Evolutionary conservation across 2,329 filamentous ascomycete species (phyloP).

Genomic region (Aphanocladium album): DNA sequence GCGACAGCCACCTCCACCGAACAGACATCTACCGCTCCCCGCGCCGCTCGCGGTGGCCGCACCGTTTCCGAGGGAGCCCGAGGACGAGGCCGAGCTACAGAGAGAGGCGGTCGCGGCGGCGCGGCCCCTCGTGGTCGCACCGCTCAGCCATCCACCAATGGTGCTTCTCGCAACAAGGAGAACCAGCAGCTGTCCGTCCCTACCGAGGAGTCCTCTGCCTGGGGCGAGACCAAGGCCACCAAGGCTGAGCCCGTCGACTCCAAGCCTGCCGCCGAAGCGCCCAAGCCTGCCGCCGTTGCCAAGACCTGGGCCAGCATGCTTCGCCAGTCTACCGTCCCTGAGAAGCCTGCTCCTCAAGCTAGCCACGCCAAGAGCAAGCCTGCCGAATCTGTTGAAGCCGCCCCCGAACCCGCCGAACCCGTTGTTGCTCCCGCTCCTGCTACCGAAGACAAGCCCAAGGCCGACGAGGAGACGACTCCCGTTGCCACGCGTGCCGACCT

Average conservation of each 20-base stretch:
- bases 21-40: constrained; percentile 41
- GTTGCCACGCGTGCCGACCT: constrained; percentile 31
- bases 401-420: constrained; percentile 25
- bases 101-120: constrained; percentile 52
- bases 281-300: constrained; percentile 29
- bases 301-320: constrained; percentile 77
- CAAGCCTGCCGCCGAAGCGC: constrained; percentile 30
- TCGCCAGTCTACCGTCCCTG: constrained; percentile 49
- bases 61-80: constrained; percentile 57
- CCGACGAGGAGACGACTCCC: constrained; percentile 31
- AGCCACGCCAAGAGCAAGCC: constrained; percentile 45
- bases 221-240: constrained; percentile 37
- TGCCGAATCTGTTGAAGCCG: constrained; percentile 12
- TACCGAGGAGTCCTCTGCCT: constrained; percentile 60
- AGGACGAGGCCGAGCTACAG: constrained; percentile 57
- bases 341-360: constrained; percentile 49
- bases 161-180: constrained; percentile 57
- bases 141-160: constrained; percentile 49
- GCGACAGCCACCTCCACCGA: constrained; percentile 34
- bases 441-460: constrained; percentile 22
- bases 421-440: constrained; percentile 31
- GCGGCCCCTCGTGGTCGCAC: constrained; percentile 58
- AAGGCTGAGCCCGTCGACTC: constrained; percentile 28
- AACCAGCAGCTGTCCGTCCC: constrained; percentile 56
- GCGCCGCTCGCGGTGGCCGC: constrained; percentile 56